Conservation (phyloP, 176 grass and related monocot genomes). For the Raddia distichophylla region DNA sequence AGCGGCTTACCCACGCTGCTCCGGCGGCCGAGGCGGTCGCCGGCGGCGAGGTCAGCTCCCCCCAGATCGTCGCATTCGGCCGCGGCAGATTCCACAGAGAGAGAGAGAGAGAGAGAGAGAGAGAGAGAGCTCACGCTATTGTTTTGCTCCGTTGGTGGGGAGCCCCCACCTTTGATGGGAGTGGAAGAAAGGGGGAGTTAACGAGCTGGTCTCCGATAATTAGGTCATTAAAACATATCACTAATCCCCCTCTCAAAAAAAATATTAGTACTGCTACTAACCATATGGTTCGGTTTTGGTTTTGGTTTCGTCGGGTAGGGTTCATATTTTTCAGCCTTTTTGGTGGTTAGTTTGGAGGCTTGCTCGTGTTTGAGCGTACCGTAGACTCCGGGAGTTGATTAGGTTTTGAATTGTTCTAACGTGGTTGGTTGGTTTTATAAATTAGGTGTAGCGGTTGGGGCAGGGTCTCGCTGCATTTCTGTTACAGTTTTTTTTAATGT, state of each 20-base stretch:
- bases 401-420: conserved; percentile 35
- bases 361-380: not conserved
- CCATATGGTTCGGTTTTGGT: conserved; percentile 7
- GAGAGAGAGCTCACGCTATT: conserved; percentile 2
- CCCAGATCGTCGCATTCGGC: conserved; percentile 32
- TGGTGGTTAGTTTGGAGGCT: not conserved
- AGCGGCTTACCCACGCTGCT: conserved; percentile 13
- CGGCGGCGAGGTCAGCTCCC: conserved; percentile 43
- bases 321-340: not conserved
- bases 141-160: conserved; percentile 47
- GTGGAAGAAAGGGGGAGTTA: not conserved
- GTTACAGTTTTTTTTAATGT: too few relatives aligned
- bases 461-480: not conserved
- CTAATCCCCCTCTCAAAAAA: not conserved
- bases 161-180: conserved; percentile 14
- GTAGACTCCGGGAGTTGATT: not conserved
- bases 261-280: not conserved
- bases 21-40: not conserved
- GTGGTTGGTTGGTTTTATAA: conserved; percentile 36
- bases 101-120: not conserved
- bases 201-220: not conserved
- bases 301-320: not conserved
- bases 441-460: conserved; percentile 27
- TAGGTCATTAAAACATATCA: not conserved
- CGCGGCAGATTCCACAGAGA: not conserved